These are phyloP conservation scores for Alternaria infectoria DNA, from an alignment of 2,329 filamentous ascomycete species.

Conservation along the genomic window DNA sequence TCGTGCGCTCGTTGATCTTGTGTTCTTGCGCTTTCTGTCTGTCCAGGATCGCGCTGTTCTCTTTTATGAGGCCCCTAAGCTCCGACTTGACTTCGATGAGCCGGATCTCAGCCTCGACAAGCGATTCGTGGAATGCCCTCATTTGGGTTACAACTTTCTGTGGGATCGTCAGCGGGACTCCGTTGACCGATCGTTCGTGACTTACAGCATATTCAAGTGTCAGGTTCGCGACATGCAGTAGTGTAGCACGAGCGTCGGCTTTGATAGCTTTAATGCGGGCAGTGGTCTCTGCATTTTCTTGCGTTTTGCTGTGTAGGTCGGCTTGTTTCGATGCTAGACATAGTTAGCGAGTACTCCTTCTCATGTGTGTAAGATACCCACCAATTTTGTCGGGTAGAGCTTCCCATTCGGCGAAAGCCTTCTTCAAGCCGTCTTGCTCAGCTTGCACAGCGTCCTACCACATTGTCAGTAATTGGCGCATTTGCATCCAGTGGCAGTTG, in stretches of 20 bases:
- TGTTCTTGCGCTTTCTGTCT: constrained; percentile 41
- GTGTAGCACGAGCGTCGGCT: constrained; percentile 39
- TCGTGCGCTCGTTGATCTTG: constrained; percentile 24
- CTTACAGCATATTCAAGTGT: constrained; percentile 63
- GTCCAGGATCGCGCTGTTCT: constrained; percentile 56
- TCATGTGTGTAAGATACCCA: constrained; percentile 46
- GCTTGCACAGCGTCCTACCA: constrained; percentile 52
- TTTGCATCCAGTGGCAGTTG: neutral
- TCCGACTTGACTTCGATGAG: constrained; percentile 86
- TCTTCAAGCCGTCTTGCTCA: constrained; percentile 73
- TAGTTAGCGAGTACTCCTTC: constrained; percentile 26
- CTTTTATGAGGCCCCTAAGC: constrained; percentile 68
- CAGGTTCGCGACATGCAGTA: constrained; percentile 48
- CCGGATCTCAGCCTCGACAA: constrained; percentile 73
- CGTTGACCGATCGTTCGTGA: neutral
- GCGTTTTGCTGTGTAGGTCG: constrained; percentile 53
- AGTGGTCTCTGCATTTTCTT: constrained; percentile 52
- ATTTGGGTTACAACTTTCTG: constrained; percentile 68
- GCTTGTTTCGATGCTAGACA: constrained; percentile 52
- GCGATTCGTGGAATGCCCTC: constrained; percentile 65
- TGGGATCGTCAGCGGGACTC: constrained; percentile 17
- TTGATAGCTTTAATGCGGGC: constrained; percentile 59
- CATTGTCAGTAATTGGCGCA: neutral
- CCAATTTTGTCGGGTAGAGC: constrained; percentile 75
- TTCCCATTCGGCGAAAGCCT: constrained; percentile 67